Evolutionary conservation across 192 early-diverging fungal genomes (phyloP), one percentile per base, ranked within the genome.

Genomic region (Kickxella alabastrina): DNA sequence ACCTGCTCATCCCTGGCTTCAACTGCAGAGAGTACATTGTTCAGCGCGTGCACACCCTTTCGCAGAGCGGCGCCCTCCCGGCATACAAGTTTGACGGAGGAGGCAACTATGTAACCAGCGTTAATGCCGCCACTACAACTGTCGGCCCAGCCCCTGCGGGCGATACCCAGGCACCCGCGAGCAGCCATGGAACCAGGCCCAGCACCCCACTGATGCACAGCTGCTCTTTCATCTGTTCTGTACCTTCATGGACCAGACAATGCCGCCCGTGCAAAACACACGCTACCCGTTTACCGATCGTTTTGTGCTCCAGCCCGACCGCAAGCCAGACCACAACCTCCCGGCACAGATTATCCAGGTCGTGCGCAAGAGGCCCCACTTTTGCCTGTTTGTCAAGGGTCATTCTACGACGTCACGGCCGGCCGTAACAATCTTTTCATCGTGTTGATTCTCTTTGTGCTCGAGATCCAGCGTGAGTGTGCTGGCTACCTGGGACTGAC

Each of bases 151-250:
- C 15, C 2, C 21, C 34, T 24, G 14, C 17, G 18, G 22, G 39
- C 38, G 31, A 14, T 2, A 12, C 3, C 34, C 19, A 10, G 6
- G 19, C 6, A 12, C 41, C 3, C 8, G 45, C 4, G 61, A 62
- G 36, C 50, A 52, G 52, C 41, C 52, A 6, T 71, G 75, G 68
- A 63, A 23, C 26, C 43, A 53, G 6, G 15, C 66, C 14, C 21
- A 44, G 46, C 58, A 74, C 15, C 82, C 82, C 2, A 68, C 82
- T 15, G 82, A 84, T 39, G 63, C 73, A 0, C 80, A 82, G 65
- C 68, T 84, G 15, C 53, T 84, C 15, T 80, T 84, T 65, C 82
- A 84, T 49, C 54, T 84, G 56, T 81, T 84, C 57, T 78, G 76
- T 29, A 68, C 72, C 9, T 84, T 78, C 34, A 75, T 84, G 73